These are phyloP conservation scores for Penicillium pancosmium DNA, from an alignment of 495 filamentous ascomycete genomes.

Conservation along the genomic window DNA sequence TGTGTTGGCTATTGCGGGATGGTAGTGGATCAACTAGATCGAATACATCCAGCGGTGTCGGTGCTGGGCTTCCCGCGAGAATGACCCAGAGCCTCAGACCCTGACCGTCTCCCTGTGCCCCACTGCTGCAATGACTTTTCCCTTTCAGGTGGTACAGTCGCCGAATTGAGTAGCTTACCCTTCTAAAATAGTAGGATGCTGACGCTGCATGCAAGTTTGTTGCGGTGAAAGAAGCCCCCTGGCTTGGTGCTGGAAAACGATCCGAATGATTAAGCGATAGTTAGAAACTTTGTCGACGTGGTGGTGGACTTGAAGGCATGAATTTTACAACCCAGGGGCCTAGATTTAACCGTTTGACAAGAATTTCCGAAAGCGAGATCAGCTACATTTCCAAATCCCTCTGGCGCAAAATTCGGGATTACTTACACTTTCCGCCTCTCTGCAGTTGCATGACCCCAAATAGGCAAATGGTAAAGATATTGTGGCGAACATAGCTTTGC, in stretches of 20 bases:
- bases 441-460: background rate
- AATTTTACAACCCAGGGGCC: background rate
- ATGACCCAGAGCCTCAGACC: background rate
- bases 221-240: constrained; percentile 2
- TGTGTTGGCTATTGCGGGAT: background rate
- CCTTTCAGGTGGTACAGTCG: background rate
- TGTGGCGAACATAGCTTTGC: background rate
- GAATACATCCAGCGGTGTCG: background rate
- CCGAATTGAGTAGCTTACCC: background rate
- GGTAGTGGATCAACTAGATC: background rate
- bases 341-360: background rate
- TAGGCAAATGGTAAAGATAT: background rate
- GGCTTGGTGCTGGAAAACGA: background rate
- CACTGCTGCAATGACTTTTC: background rate
- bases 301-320: background rate
- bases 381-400: background rate
- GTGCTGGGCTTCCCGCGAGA: background rate
- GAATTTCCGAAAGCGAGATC: background rate
- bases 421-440: background rate
- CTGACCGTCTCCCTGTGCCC: constrained; percentile 2
- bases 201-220: constrained; percentile 5
- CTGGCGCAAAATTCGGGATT: background rate
- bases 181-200: constrained; percentile 2
- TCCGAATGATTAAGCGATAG: background rate
- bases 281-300: background rate